Evolutionary conservation across 306 rosid species (phyloP).

Genomic region (Corylus americana): DNA sequence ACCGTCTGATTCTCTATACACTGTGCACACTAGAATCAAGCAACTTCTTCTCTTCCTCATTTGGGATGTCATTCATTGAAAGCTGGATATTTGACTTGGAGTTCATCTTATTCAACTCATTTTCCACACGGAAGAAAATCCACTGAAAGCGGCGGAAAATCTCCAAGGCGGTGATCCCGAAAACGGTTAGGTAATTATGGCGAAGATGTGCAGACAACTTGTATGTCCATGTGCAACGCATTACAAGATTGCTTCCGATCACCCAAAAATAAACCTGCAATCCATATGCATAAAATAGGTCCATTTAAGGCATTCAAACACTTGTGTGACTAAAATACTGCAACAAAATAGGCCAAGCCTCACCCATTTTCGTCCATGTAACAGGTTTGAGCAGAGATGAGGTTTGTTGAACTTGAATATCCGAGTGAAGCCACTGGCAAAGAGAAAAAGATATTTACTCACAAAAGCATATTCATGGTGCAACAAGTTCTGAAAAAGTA

Average conservation of each 20-base stretch:
- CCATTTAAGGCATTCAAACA: not conserved
- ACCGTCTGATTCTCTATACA: slow-evolving; percentile 49
- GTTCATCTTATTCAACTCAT: slow-evolving; percentile 83
- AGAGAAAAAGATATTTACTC: slow-evolving; percentile 27
- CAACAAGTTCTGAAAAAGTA: slow-evolving; percentile 11
- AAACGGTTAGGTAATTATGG: slow-evolving; percentile 87
- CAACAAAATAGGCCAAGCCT: slow-evolving; percentile 26
- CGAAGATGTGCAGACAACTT: slow-evolving; percentile 99
- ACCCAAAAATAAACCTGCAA: slow-evolving; percentile 95
- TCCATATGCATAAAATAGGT: slow-evolving; percentile 9
- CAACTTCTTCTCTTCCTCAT: slow-evolving; percentile 64
- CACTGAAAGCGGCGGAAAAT: slow-evolving; percentile 98
- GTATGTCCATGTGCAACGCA: slow-evolving; percentile 99
- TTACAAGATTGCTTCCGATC: slow-evolving; percentile 80
- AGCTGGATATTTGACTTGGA: slow-evolving; percentile 65
- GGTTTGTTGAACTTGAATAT: slow-evolving; percentile 83
- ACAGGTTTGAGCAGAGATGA: slow-evolving; percentile 50
- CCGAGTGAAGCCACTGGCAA: slow-evolving; percentile 79
- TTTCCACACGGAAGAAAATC: slow-evolving; percentile 96
- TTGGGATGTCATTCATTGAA: slow-evolving; percentile 53
- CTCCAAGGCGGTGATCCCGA: slow-evolving; percentile 78
- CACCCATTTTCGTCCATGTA: slow-evolving; percentile 86
- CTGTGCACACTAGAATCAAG: slow-evolving; percentile 56
- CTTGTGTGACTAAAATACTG: not conserved
- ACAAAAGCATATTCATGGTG: slow-evolving; percentile 1